Base-by-base conservation (phyloP, 805 yeast species). In the Torulaspora franciscae region DNA sequence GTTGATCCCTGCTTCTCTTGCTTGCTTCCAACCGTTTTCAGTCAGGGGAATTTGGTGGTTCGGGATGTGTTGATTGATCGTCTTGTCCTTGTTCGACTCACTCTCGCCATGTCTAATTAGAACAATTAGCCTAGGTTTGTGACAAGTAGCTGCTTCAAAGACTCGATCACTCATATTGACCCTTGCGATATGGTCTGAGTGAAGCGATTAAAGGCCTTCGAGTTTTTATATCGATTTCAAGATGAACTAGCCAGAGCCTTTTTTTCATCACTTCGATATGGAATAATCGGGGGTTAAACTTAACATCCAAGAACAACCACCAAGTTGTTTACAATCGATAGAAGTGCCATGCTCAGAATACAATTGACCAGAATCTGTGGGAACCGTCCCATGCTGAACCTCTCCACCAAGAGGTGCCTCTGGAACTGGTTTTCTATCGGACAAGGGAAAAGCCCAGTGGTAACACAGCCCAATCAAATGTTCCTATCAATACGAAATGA, bases 91-190 rank as follows among this genome's bases (percentile, higher is more conserved):
- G 66, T 90, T 90, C 7, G 96, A 95, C 58, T 86, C 95, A 4
- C 93, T 83, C 59, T 90, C 96, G 22, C 97, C 97, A 61, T 90
- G 97, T 52, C 97, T 80, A 9, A 90, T 80, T 23, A 90, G 71
- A 41, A 90, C 70, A 23, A 90, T 87, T 26, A 89, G 72, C 40
- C 68, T 54, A n/a, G 68, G 68, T 79, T 79, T 64, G 30, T 51
- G 55, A 17, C 46, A 40, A 6, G 43, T 23, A 15, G 40, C 40
- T 8, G 43, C 33, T 4, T 40, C 47, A 11, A 34, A 28, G 8
- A 28, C 39, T 10, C 28, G 29, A 10, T 13, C 34, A 32, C 39
- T 34, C 44, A 41, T 41, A 6, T 17, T 13, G 33, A 6, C 5
- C 29, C 29, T 8, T 11, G 29, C 29, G 6, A 27, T 27, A 8